Base-by-base conservation (phyloP, 2,329 filamentous ascomycete genomes). In the Ophiosphaerella herpotricha region DNA sequence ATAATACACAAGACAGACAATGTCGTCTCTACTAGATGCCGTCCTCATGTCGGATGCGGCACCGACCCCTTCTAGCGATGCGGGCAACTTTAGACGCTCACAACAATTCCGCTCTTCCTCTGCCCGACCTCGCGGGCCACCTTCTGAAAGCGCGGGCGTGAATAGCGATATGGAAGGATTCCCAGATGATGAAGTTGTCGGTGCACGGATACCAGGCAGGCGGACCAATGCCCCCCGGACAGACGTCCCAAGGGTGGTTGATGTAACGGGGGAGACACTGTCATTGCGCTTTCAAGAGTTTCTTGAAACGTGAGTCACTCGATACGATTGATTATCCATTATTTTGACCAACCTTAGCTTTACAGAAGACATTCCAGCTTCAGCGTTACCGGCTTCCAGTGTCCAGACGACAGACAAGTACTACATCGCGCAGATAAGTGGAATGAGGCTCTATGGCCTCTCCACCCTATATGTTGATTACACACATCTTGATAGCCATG, bases 401-500 rank as follows among this genome's bases (percentile, higher is more conserved):
- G 85, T 86, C 24, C 80, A 85, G 39, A 87, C 85, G 4, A 90
- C 88, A 23, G 87, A 91, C 76, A 90, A 88, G 70, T 92, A 91
- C 77, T 95, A 94, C 72, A 81, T 94, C 50, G 88, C 88, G 42
- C 90, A 92, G 75, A 90, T 95, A 61, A 86, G 89, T 66, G 87
- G 86, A 54, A 85, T 95, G 80, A 82, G 84, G 50, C 81, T 82
- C 18, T 89, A 88, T 70, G 80, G 85, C 57, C 82, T 93, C n/a
- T 93, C 90, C 1, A 94, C 90, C 5, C 85, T 94, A 50, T 95
- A 94, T 70, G 84, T 95, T 66, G 90, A 95, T 75, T 94, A 87
- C 75, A 90, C 86, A 59, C 94, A 99, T 73, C 78, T 99, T 26
- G 83, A 86, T 48, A 82, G 85, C 32, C 88, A 87, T 72, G 86